Evolutionary conservation across 2,329 filamentous ascomycete species (phyloP).

Genomic region (Dactylellina leptospora): DNA sequence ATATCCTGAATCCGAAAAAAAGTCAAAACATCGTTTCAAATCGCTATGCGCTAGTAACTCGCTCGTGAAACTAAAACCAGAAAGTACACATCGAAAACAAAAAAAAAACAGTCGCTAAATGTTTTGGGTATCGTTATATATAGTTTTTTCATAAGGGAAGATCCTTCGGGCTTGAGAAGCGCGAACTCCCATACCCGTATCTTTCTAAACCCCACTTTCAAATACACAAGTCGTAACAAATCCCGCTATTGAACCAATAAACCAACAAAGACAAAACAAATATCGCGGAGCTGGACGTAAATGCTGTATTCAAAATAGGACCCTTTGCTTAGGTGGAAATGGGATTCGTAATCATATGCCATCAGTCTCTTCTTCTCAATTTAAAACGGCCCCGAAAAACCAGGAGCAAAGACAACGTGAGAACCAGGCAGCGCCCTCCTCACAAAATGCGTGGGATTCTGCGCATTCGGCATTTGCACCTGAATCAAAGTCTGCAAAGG

Average conservation of each 20-base stretch:
- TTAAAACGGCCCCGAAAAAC: neutral
- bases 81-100: slow-evolving; percentile 1
- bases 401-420: no score
- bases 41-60: slow-evolving; percentile 46
- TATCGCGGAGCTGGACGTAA: neutral
- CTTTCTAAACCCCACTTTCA: neutral
- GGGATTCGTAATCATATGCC: no score
- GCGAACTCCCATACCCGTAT: neutral
- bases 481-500: slow-evolving; percentile 42
- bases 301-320: neutral
- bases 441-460: slow-evolving; percentile 42
- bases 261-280: neutral
- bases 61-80: slow-evolving; percentile 1
- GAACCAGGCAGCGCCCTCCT: slow-evolving; percentile 24
- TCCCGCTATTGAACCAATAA: neutral
- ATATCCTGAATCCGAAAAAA: neutral
- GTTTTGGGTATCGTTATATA: slow-evolving; percentile 38
- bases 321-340: no score
- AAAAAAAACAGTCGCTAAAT: slow-evolving; percentile 29
- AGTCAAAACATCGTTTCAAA: neutral
- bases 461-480: slow-evolving; percentile 40
- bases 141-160: neutral
- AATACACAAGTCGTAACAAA: slow-evolving; percentile 10
- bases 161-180: neutral
- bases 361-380: neutral